Conservation (phyloP, 2,329 filamentous ascomycete genomes). For the Nothophoma quercina region DNA sequence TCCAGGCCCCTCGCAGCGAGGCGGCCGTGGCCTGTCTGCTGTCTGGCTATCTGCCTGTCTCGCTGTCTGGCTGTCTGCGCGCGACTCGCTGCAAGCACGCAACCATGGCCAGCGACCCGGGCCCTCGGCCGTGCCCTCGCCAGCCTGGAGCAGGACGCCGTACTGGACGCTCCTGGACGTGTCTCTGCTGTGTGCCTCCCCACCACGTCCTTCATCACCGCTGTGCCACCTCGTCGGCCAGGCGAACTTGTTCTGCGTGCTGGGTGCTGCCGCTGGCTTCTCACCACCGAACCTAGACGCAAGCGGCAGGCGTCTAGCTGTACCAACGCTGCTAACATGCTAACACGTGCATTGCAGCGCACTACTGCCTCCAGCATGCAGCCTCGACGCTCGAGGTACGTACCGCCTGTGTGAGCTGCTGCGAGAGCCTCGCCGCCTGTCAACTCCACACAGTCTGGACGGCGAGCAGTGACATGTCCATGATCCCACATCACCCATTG, state of each 20-base stretch:
- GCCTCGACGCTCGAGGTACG: conserved; percentile 8
- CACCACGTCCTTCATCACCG: conserved; percentile 1
- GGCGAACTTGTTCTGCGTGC: background rate
- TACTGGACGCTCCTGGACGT: conserved; percentile 20
- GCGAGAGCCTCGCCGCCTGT: background rate
- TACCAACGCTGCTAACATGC: conserved; percentile 13
- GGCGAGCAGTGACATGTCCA: conserved; percentile 7
- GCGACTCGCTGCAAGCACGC: conserved; percentile 2
- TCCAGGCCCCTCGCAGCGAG: conserved; percentile 22
- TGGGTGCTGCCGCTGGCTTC: background rate
- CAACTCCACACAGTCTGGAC: background rate
- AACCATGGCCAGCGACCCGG: conserved; percentile 5
- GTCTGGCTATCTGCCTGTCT: background rate
- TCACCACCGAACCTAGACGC: conserved; percentile 6
- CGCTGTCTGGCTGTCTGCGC: conserved; percentile 3
- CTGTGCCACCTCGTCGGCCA: conserved; percentile 8
- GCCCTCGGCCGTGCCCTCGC: conserved; percentile 13
- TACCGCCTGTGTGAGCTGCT: background rate
- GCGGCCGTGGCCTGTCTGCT: background rate
- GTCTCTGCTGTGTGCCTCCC: conserved; percentile 8
- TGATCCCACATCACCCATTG: background rate
- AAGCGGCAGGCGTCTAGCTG: conserved; percentile 16
- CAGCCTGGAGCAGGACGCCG: conserved; percentile 15
- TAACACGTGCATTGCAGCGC: conserved; percentile 13
- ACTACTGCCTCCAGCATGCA: conserved; percentile 5